A percentile compares a stretch with the other conserved stretches of the same genome.
Conservation (phyloP, 73 alveolate species). For the Tetrahymena elliotti region DNA sequence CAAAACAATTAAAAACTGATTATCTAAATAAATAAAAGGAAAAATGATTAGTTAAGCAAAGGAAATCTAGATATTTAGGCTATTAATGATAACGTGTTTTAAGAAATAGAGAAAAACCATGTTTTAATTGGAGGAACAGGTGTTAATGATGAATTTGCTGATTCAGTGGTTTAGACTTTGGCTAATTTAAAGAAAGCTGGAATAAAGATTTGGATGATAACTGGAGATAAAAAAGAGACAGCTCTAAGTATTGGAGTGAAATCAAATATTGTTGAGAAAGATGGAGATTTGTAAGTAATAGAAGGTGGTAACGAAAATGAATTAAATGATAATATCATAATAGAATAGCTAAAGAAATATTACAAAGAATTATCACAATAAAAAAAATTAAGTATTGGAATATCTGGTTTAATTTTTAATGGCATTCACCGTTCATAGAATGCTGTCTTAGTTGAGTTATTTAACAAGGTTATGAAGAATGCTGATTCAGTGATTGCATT, state of each 20-base stretch:
- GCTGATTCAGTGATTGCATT: constrained; percentile 42
- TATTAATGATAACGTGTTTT: constrained; percentile 65
- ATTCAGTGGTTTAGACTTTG: constrained; percentile 80
- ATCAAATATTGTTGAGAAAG: constrained; percentile 57
- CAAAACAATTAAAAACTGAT: too few species aligned
- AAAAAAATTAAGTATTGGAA: constrained; percentile 33
- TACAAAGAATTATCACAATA: constrained; percentile 1
- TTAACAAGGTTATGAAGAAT: not conserved
- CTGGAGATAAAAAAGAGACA: constrained; percentile 95
- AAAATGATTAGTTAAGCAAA: constrained; percentile 44
- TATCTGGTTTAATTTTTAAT: constrained; percentile 34
- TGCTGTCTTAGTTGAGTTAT: not conserved
- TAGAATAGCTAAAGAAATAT: constrained; percentile 9
- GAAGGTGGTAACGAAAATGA: not conserved
- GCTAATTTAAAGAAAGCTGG: constrained; percentile 61
- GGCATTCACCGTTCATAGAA: constrained; percentile 27
- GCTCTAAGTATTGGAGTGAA: constrained; percentile 85
- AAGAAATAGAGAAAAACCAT: constrained; percentile 66
- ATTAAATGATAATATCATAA: not conserved
- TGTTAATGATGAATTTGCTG: constrained; percentile 85
- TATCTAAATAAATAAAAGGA: too few species aligned
- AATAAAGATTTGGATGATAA: constrained; percentile 90
- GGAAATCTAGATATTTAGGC: constrained; percentile 12
- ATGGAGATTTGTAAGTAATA: constrained; percentile 48
- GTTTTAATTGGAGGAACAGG: constrained; percentile 86